Evolutionary conservation across 2,329 filamentous ascomycete species (phyloP), one percentile per base, ranked within the genome.

Genomic region (Colletotrichum nymphaeae): DNA sequence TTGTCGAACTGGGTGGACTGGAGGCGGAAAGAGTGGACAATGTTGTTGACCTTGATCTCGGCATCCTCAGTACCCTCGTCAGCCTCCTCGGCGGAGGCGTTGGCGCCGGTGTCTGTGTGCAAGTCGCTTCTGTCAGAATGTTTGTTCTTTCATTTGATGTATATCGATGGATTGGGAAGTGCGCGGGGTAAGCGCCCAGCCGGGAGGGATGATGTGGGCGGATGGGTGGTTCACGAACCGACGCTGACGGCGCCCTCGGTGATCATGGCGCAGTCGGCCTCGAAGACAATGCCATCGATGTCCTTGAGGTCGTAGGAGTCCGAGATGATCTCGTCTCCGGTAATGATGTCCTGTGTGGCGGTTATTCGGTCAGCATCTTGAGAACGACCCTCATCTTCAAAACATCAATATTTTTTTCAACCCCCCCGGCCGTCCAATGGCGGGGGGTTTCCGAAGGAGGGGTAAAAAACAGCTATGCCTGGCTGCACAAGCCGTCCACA

Each of bases 251-350:
- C 90, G 76, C 92, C 95, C 85, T 95, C 88, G 74, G 90, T 91
- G 87, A 98, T 95, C 92, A 96, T 97, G 83, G 89, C 88, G 87
- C 95, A 98, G 87, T 99, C 93, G 82, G 93, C 93, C 89, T 98
- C 96, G 88, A 94, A 98, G 80, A 93, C 92, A 78, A 94, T 88
- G 78, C 91, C 92, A 84, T 95, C 94, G 76, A 96, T 83, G 84
- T 93, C 88, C 88, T 94, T 95, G 83, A 97, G 85, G 79, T 95
- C 89, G 88, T 93, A 98, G 79, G 94, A 97, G 88, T 98, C 96
- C 81, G 97, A 97, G 92, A 98, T 92, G 85, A 99, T 90, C 93
- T 99, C 97, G 88, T 98, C 96, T 78, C 88, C 94, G 85, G 91
- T 94, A 86, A 98, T 84, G 80, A 97, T 87, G 84, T 99, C 97